phyloP scores from a whole-genome alignment of 2,329 filamentous ascomycete genomes.

The Microascus cirrosus region DNA sequence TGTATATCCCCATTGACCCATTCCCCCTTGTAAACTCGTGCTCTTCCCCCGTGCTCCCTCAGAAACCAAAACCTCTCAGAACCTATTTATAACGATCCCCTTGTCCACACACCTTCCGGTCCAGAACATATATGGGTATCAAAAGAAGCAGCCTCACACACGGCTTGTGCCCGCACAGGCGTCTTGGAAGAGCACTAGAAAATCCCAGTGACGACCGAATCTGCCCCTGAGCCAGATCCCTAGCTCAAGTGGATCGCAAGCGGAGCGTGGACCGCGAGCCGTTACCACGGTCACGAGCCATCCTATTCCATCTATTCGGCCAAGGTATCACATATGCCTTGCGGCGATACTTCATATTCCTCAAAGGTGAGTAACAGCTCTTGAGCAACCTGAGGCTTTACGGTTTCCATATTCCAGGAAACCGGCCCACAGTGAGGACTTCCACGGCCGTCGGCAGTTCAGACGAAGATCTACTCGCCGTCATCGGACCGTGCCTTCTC shows the following conservation, averaged over 20 bases:
- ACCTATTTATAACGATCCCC: background rate
- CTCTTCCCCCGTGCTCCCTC: background rate
- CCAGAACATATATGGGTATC: background rate
- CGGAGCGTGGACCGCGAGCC: too few species aligned
- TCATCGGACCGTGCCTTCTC: background rate
- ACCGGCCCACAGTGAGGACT: background rate
- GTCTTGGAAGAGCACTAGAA: too few species aligned
- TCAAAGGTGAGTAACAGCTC: background rate
- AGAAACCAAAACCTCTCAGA: background rate
- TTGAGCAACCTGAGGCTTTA: background rate
- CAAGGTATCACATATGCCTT: too few species aligned
- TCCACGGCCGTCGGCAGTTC: background rate
- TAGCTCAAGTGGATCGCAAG: too few species aligned
- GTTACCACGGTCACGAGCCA: too few species aligned
- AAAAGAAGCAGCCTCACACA: background rate
- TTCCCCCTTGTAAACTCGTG: background rate
- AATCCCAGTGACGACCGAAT: too few species aligned
- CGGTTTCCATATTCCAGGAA: background rate
- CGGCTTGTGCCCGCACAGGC: too few species aligned
- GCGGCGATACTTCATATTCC: background rate
- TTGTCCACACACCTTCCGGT: background rate
- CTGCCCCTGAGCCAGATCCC: too few species aligned
- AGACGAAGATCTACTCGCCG: background rate
- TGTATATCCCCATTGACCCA: conserved; percentile 1
- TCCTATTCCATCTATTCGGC: too few species aligned